Conservation (phyloP, 345 rosid genomes). For the Camelina hispida region DNA sequence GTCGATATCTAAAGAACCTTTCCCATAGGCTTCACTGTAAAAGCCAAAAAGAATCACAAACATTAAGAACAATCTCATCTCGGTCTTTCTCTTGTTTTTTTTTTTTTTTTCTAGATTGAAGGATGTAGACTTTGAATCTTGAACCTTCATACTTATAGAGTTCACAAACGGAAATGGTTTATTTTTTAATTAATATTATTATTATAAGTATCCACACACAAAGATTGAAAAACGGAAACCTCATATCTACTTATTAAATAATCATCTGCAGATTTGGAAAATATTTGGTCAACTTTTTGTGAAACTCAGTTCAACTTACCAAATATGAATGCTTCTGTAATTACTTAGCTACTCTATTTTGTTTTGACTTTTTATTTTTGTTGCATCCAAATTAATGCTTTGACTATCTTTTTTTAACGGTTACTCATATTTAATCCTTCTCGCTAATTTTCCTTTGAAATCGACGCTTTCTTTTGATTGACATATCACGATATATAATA, state of each 20-base stretch:
- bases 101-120: background rate
- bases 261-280: conserved; percentile 13
- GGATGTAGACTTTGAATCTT: conserved; percentile 8
- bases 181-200: background rate
- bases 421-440: background rate
- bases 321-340: conserved; percentile 10
- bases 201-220: no score
- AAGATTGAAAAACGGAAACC: no score
- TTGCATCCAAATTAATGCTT: background rate
- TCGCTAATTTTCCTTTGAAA: background rate
- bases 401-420: background rate
- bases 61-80: conserved; percentile 27
- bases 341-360: background rate
- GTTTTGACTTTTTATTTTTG: background rate
- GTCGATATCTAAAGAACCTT: conserved; percentile 36
- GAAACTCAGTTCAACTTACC: background rate
- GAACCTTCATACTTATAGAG: background rate
- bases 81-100: background rate
- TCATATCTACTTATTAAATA: no score
- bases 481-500: background rate
- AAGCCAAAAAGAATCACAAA: conserved; percentile 16
- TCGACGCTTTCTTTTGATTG: background rate
- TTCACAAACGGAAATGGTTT: background rate
- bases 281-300: conserved; percentile 5
- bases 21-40: conserved; percentile 13